Evolutionary conservation across 2,329 filamentous ascomycete genomes (phyloP), one percentile per base, ranked within the genome.

Genomic region (Septoria linicola): DNA sequence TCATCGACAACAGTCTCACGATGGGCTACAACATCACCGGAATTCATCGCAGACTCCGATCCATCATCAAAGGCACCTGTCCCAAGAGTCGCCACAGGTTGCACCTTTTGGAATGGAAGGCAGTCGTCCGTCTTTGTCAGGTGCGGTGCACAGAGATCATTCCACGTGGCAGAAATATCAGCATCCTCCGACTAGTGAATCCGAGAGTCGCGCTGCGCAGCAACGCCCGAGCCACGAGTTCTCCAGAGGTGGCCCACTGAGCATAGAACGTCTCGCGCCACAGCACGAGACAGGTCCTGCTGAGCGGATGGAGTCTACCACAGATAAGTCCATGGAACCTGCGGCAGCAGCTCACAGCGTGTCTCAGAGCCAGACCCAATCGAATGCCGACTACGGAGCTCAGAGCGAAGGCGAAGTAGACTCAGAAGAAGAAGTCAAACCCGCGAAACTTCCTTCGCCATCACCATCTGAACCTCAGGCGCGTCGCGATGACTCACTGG

Each of bases 211-310:
- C 50, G 27, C 36, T 35, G 16, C 19, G 21, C 16, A 39, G 19
- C 42, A 51, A 41, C 51, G 50, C 14, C 21, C 49, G 23, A 10
- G 56, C 2, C 55, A 60, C 34, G 53, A 57, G 10, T 57, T 54
- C 42, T 57, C 55, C 8, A 47, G 35, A 17, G 39, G 32, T 20
- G 54, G 56, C 10, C 57, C 56, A 35, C 39, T 58, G 36, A 55
- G 51, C 17, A 59, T 59, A 25, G 54, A 45, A 40, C 46, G 54
- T n/a, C 45, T 59, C 17, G 44, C 55, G 23, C 32, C 41, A 3
- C n/a, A 47, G 49, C 13, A 35, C 45, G 16, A 42, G 51, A 23
- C 31, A 40, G 21, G 23, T 10, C 5, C 5, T 10, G 23, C 10
- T 10, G 10, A 27, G 23, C 23, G 23, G n/a, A n/a, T n/a, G n/a